Evolutionary conservation across 1,284 basidiomycete genomes (phyloP).

Genomic region (Stygiomarasmius scandens): DNA sequence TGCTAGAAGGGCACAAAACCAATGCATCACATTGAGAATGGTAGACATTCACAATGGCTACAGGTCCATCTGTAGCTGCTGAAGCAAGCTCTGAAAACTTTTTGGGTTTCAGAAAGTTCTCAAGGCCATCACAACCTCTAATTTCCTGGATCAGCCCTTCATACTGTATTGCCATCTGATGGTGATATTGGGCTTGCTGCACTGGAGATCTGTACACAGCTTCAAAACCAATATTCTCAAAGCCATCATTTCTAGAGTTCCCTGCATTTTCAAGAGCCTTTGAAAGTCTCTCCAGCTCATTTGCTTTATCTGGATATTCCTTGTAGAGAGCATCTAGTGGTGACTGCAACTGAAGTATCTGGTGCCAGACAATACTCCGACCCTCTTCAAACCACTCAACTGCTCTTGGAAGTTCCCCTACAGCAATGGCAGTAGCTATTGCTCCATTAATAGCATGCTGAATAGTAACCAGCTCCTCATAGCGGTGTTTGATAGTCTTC

Average conservation of each 20-base stretch:
- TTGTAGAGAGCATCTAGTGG: constrained; percentile 6
- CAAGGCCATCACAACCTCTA: not conserved
- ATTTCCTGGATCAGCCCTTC: constrained; percentile 8
- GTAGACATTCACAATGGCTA: constrained; percentile 12
- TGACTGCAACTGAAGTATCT: constrained; percentile 4
- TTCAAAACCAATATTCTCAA: not conserved
- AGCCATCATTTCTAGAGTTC: not conserved
- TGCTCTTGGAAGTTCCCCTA: not conserved
- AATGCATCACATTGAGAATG: constrained; percentile 3
- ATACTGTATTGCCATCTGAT: not conserved
- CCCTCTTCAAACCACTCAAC: constrained; percentile 12
- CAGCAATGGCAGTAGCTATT: not conserved
- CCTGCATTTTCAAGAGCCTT: not conserved
- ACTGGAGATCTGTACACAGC: not conserved
- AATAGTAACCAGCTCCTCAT: not conserved
- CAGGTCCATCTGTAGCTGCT: constrained; percentile 10
- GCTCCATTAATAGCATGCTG: not conserved
- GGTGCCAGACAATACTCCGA: constrained; percentile 7
- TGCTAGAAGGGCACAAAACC: not conserved
- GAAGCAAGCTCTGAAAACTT: not conserved
- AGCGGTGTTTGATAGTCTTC: constrained; percentile 2
- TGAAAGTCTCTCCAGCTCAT: not conserved
- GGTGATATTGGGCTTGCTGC: not conserved
- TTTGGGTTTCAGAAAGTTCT: constrained; percentile 10
- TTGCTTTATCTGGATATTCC: constrained; percentile 3